Evolutionary conservation across 2,329 filamentous ascomycete genomes (phyloP).

Genomic region (Mycogone perniciosa): DNA sequence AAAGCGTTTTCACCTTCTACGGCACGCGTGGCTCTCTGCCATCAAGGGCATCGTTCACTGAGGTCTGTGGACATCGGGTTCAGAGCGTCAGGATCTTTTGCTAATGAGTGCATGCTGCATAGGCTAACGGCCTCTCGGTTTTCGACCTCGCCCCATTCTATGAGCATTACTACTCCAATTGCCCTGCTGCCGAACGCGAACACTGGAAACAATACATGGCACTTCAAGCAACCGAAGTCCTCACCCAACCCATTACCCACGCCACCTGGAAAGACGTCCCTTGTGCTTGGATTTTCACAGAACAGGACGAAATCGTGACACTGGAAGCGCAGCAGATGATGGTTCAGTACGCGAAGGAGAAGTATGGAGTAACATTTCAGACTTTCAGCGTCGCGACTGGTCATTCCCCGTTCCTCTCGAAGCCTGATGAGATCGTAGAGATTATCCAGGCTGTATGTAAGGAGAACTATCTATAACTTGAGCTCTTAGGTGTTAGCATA

Average conservation of each 20-base stretch:
- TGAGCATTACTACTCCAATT: no score
- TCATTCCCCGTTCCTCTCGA: not conserved
- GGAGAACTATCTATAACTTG: constrained; percentile 17
- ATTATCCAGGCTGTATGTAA: not conserved
- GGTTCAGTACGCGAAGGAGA: not conserved
- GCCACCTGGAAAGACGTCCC: not conserved
- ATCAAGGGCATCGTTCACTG: no score
- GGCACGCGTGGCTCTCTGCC: no score
- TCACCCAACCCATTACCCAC: not conserved
- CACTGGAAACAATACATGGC: not conserved
- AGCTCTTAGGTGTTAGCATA: no score
- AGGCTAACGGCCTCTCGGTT: no score
- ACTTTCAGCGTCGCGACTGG: not conserved
- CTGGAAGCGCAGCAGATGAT: not conserved
- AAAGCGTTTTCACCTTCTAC: no score
- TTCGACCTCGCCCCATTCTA: no score
- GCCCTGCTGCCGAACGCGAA: not conserved
- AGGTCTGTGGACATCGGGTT: no score
- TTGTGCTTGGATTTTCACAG: not conserved
- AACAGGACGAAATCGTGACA: not conserved
- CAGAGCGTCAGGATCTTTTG: no score
- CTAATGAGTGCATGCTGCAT: no score
- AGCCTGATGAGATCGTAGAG: not conserved
- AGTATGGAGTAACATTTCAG: not conserved
- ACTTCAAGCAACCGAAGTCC: not conserved